Evolutionary conservation across 208 protist species (phyloP).

Genomic region (Leishmania major): DNA sequence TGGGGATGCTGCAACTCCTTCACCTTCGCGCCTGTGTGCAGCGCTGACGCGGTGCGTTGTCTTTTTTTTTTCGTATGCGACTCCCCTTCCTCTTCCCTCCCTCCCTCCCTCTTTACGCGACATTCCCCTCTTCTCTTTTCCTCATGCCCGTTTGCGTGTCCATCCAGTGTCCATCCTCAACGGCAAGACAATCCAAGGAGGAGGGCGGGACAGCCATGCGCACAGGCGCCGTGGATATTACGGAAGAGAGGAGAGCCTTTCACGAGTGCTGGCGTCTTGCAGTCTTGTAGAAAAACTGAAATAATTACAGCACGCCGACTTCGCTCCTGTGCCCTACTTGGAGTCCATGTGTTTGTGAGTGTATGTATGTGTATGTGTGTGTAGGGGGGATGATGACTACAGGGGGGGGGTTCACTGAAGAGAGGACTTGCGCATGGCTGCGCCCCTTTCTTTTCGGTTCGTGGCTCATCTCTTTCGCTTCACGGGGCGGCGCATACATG

Average conservation of each 20-base stretch:
- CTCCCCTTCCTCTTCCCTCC: no score
- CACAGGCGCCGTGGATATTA: neutral
- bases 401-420: neutral
- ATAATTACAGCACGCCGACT: no score
- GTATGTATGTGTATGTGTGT: neutral
- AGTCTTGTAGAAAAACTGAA: neutral
- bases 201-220: neutral
- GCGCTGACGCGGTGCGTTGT: no score
- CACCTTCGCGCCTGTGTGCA: neutral
- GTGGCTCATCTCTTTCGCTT: neutral
- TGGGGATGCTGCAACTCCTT: neutral
- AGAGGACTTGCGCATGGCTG: neutral
- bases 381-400: neutral
- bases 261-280: neutral
- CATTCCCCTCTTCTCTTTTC: neutral
- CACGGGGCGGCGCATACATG: neutral
- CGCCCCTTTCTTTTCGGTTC: slow-evolving; percentile 8
- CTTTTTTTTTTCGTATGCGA: neutral
- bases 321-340: no score
- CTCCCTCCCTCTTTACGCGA: no score
- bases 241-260: neutral
- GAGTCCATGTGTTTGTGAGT: neutral
- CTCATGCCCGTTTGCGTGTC: neutral
- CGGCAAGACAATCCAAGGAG: neutral
- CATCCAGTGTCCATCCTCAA: neutral